Conservation (phyloP, 495 filamentous ascomycete genomes). For the Cairneyella variabilis region DNA sequence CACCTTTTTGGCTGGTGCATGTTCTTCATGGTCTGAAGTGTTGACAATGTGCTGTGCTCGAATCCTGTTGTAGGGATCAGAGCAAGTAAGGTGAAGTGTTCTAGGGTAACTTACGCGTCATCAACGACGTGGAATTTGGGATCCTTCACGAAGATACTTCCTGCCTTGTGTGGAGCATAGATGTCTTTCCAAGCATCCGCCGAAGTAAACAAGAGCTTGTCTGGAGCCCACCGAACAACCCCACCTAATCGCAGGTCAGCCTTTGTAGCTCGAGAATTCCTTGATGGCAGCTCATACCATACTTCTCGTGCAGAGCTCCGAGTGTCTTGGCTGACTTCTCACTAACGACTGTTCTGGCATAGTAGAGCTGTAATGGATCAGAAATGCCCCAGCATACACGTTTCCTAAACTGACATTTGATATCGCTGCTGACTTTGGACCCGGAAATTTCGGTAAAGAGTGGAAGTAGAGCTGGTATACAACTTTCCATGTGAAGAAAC, state of each 20-base stretch:
- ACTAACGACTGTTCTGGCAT: neutral
- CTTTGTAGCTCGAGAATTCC: conserved; percentile 42
- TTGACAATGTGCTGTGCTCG: neutral
- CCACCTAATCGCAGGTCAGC: conserved; percentile 48
- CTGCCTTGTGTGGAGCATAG: neutral
- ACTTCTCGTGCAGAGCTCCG: conserved; percentile 38
- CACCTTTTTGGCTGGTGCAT: conserved; percentile 38
- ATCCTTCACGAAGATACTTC: neutral
- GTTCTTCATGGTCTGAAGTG: conserved; percentile 15
- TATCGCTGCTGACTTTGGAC: too few species aligned
- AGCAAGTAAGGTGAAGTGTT: neutral
- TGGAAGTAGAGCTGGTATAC: too few species aligned
- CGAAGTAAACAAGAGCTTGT: conserved; percentile 7
- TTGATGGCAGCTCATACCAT: conserved; percentile 47
- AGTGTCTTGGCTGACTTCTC: neutral
- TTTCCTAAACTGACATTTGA: too few species aligned
- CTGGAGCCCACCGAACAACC: conserved; percentile 3
- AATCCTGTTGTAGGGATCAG: neutral
- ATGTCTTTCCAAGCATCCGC: conserved; percentile 6
- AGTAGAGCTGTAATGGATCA: neutral
- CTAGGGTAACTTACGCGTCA: neutral
- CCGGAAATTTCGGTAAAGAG: too few species aligned
- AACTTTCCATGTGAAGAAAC: too few species aligned
- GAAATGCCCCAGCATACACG: too few species aligned
- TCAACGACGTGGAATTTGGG: neutral